phyloP scores from a whole-genome alignment of 768 basidiomycete species.

The Russula griseocarnosa region DNA sequence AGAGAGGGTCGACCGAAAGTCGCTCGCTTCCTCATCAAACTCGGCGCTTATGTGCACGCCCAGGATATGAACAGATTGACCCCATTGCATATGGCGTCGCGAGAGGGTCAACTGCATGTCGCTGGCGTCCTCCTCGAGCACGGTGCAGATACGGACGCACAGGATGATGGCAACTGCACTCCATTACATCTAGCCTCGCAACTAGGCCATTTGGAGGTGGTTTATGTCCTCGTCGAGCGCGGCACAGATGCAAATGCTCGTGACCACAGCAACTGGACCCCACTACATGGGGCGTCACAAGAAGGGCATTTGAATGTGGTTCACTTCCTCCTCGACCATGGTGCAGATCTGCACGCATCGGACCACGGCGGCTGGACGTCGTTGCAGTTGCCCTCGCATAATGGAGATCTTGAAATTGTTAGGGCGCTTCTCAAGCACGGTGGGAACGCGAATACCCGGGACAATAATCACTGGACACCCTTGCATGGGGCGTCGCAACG shows the following conservation, averaged over 20 bases:
- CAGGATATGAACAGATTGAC: no score
- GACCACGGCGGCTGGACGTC: neutral
- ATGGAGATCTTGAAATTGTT: neutral
- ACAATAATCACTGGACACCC: neutral
- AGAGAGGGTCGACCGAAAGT: no score
- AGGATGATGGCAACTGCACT: neutral
- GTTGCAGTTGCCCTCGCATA: neutral
- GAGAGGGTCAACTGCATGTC: neutral
- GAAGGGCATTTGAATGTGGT: neutral
- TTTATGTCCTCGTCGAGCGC: neutral
- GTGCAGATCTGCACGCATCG: neutral
- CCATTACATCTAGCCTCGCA: neutral
- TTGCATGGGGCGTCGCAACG: neutral
- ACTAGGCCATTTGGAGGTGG: neutral
- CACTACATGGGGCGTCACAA: neutral
- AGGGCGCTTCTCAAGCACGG: neutral
- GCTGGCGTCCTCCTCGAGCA: neutral
- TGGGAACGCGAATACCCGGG: neutral
- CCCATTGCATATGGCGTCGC: no score
- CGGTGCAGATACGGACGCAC: neutral
- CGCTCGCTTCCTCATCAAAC: no score
- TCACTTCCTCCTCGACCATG: neutral
- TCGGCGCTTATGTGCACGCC: no score
- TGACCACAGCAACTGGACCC: neutral
- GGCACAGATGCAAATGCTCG: neutral